Percentiles rank a stretch among this genome's conserved stretches.
These are phyloP conservation scores for Phytophthora fragariaefolia DNA, from an alignment of 352 stramenopile species.

Conservation along the genomic window DNA sequence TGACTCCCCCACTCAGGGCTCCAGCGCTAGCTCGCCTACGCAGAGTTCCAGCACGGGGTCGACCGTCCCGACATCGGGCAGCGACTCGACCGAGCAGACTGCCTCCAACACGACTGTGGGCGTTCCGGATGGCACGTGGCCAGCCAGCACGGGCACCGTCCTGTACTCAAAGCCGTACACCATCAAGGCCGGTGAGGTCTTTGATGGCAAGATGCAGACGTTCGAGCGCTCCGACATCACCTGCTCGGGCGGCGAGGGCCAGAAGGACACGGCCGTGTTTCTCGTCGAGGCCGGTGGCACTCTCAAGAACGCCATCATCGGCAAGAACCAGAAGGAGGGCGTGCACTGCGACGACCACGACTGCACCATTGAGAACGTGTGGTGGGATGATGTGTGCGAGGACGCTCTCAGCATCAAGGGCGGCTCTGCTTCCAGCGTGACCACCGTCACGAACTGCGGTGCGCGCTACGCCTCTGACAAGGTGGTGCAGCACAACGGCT, in stretches of 20 bases:
- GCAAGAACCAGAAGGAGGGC: conserved; percentile 24
- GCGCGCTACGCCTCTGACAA: conserved; percentile 50
- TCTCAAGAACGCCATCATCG: conserved; percentile 32
- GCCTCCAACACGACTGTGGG: conserved; percentile 7
- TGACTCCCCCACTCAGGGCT: neutral
- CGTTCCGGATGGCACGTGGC: conserved; percentile 17
- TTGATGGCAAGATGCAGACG: conserved; percentile 35
- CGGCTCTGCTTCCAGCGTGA: conserved; percentile 31
- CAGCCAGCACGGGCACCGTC: conserved; percentile 16
- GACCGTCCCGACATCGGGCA: neutral
- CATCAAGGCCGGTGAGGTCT: conserved; percentile 42
- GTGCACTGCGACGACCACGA: conserved; percentile 21
- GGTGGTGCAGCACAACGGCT: conserved; percentile 39
- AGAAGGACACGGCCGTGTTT: conserved; percentile 46
- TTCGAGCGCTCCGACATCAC: conserved; percentile 54
- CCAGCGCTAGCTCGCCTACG: conserved; percentile 1
- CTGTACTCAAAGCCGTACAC: conserved; percentile 26
- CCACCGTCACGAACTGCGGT: conserved; percentile 37
- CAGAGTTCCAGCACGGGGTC: conserved; percentile 14
- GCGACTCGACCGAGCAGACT: conserved; percentile 1
- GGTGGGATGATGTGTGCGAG: conserved; percentile 34
- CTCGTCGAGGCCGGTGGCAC: conserved; percentile 35
- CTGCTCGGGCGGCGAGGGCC: conserved; percentile 35
- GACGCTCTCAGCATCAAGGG: conserved; percentile 45
- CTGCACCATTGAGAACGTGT: conserved; percentile 28